Base-by-base conservation (phyloP, 805 yeast species). In the Ogataea ganodermae region DNA sequence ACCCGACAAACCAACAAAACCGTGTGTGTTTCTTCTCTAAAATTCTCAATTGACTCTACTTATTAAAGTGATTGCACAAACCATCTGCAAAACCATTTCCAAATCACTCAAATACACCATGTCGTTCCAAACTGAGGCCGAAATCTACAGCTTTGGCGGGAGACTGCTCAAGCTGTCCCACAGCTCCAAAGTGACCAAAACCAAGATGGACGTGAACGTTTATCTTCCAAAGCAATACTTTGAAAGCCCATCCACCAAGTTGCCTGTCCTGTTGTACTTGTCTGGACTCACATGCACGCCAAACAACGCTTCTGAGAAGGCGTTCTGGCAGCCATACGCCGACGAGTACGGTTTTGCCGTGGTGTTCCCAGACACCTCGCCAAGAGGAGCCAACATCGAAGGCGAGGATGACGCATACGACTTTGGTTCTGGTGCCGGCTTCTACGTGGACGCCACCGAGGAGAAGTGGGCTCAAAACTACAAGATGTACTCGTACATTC, bases 351-450 rank as follows among this genome's bases (percentile, higher is more conserved):
- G 95, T 4, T 84, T 92, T 65, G 96, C 96, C 0, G 70, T 92
- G 14, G 89, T 92, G 1, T 91, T 86, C 67, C 98, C 99, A 16
- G 99, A 92, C 68, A 94, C 99, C 3, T 91, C 98, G 7, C 98
- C 99, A 45, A 80, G 98, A 55, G 96, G 95, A 13, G 81, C 84
- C 12, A 74, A 73, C 41, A 74, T 84, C 49, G 82, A 78, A 26
- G 95, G 96, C n/a, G 94, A 86, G 63, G 68, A 65, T 48, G 68
- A 67, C 2, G 66, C 80, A 14, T 94, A 86, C 82, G 97, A 90
- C 65, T 88, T 92, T 62, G 99, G 99, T 20, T 74, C 90, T 1
- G 96, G 96, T 33, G 99, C 99, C 27, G 96, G 97, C 0, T 94
- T 92, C 72, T 92, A 94, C 62, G 78, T 94, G 42, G 85, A 94